A percentile compares a stretch with the other conserved stretches of the same genome.
phyloP scores from a whole-genome alignment of 305 asterid genomes.

The Fraxinus greggii region DNA sequence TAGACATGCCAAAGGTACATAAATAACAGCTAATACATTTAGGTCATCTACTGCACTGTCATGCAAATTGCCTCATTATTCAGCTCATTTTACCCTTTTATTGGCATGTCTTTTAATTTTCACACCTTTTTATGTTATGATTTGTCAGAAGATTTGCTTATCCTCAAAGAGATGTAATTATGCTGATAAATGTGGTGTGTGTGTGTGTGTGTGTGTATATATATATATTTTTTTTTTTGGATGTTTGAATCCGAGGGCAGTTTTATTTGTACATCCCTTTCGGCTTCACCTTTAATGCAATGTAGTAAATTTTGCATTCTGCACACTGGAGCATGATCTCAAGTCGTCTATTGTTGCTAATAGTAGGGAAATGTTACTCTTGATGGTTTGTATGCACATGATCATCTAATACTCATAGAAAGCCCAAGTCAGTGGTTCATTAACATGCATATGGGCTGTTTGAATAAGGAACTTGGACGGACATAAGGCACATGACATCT shows the following conservation, averaged over 20 bases:
- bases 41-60: neutral
- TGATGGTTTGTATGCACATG: neutral
- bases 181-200: neutral
- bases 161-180: neutral
- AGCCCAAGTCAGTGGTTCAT: neutral
- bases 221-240: neutral
- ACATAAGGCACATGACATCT: neutral
- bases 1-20: slow-evolving; percentile 71
- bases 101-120: neutral
- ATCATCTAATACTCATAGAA: neutral
- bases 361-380: neutral
- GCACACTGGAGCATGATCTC: neutral
- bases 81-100: neutral
- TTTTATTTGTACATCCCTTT: neutral
- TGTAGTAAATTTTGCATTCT: neutral
- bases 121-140: neutral
- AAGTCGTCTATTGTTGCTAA: neutral
- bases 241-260: neutral
- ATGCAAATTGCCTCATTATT: neutral
- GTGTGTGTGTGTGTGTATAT: no score
- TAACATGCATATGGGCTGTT: neutral
- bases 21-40: neutral
- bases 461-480: neutral
- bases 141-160: neutral
- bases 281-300: neutral